These are phyloP conservation scores for Gossypium davidsonii DNA, from an alignment of 441 rosid species.

Conservation along the genomic window DNA sequence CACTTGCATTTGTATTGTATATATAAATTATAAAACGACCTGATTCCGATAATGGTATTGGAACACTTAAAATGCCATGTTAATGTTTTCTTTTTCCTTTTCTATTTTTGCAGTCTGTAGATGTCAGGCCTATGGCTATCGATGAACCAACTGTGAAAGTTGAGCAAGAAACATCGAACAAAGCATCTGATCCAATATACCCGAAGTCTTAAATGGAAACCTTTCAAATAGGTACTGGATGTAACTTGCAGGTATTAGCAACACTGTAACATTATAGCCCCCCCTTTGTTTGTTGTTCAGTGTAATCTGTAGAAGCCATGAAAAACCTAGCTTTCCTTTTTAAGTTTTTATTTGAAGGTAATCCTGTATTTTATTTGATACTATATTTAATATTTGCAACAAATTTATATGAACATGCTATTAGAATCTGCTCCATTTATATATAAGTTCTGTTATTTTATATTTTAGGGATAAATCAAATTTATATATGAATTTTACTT, in stretches of 20 bases:
- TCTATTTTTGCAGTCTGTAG: conserved; percentile 41
- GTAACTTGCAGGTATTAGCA: background rate
- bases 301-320: background rate
- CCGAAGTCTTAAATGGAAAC: conserved; percentile 30
- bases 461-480: too few species aligned
- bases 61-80: background rate
- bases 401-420: background rate
- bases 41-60: background rate
- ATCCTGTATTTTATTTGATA: background rate
- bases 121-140: conserved; percentile 39
- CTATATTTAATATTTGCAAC: background rate
- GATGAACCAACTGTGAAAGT: conserved; percentile 53
- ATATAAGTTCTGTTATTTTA: too few species aligned
- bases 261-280: background rate
- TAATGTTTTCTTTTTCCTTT: background rate
- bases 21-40: background rate
- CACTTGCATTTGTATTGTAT: background rate
- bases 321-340: background rate
- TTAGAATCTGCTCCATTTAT: too few species aligned
- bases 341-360: background rate
- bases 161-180: conserved; percentile 50
- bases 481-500: too few species aligned
- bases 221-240: background rate
- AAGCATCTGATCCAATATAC: conserved; percentile 38
- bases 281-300: background rate